Evolutionary conservation across 1,284 basidiomycete species (phyloP).

Genomic region (Papiliotrema laurentii): DNA sequence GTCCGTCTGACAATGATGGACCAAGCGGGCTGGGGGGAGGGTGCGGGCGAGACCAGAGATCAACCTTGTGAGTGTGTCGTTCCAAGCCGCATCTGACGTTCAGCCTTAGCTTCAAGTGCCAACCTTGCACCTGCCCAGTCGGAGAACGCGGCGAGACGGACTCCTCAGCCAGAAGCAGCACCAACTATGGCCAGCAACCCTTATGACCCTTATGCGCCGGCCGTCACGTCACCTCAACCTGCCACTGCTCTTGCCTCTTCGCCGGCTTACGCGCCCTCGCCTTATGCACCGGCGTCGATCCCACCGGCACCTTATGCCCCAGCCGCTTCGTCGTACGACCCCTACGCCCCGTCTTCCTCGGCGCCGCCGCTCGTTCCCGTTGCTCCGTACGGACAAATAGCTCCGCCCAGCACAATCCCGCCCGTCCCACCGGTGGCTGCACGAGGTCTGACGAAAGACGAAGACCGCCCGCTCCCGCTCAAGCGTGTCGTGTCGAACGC

Average conservation of each 20-base stretch:
- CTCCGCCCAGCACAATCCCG: slow-evolving; percentile 6
- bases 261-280: slow-evolving; percentile 3
- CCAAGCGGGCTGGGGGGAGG: slow-evolving; percentile 3
- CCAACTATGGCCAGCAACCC: not conserved
- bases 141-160: slow-evolving; percentile 32
- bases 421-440: slow-evolving; percentile 2
- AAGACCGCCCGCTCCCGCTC: slow-evolving; percentile 21
- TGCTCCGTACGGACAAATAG: not conserved
- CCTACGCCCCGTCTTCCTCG: slow-evolving; percentile 9
- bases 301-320: slow-evolving; percentile 20
- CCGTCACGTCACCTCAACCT: slow-evolving; percentile 3
- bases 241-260: not conserved
- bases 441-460: slow-evolving; percentile 2
- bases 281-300: slow-evolving; percentile 10
- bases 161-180: slow-evolving; percentile 16
- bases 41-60: not conserved
- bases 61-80: not conserved
- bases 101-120: too few species aligned
- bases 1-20: slow-evolving; percentile 33
- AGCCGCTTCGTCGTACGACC: slow-evolving; percentile 13
- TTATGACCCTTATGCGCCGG: slow-evolving; percentile 26
- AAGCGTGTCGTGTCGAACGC: slow-evolving; percentile 40
- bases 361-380: not conserved
- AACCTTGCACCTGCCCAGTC: slow-evolving; percentile 12
- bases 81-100: too few species aligned